Percentiles rank a stretch among this genome's conserved stretches.
Conservation (phyloP, 1,284 basidiomycete species). For the Mycosarcoma maydis region DNA sequence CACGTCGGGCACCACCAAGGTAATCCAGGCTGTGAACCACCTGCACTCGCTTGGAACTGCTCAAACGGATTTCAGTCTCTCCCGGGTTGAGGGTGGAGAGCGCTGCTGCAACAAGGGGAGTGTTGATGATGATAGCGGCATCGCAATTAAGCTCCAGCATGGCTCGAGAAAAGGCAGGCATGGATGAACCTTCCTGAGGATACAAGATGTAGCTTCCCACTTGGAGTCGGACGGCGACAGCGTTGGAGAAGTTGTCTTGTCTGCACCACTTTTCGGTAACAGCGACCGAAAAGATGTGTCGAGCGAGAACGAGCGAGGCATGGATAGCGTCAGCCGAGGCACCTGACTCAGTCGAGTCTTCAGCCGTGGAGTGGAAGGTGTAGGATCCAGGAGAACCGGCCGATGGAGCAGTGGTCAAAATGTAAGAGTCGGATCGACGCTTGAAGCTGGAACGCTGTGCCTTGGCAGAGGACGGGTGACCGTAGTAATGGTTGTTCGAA, state of each 20-base stretch:
- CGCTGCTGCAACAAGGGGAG: conserved; percentile 81
- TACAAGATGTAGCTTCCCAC: conserved; percentile 44
- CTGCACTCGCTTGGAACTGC: conserved; percentile 40
- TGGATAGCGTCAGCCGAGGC: conserved; percentile 23
- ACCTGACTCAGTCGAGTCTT: conserved; percentile 12
- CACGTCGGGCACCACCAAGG: conserved; percentile 78
- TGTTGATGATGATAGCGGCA: conserved; percentile 80
- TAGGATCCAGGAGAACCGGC: conserved; percentile 10
- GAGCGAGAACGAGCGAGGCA: conserved; percentile 26
- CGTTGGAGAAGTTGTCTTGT: conserved; percentile 35
- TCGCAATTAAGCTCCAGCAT: conserved; percentile 79
- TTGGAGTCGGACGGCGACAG: conserved; percentile 43
- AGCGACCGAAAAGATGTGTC: conserved; percentile 27
- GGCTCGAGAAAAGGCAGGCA: conserved; percentile 68
- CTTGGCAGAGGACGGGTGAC: conserved; percentile 2
- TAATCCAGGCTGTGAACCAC: conserved; percentile 71
- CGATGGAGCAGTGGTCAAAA: conserved; percentile 19
- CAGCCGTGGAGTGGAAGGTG: conserved; percentile 20
- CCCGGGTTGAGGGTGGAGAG: conserved; percentile 65
- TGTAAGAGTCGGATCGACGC: conserved; percentile 28
- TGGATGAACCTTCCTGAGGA: conserved; percentile 26
- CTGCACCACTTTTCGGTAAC: conserved; percentile 32
- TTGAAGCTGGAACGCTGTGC: not conserved
- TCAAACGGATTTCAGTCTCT: conserved; percentile 41
- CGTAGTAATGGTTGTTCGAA: conserved; percentile 10